Evolutionary conservation across 805 yeast species (phyloP).

Genomic region (Ogataea chonburiensis): DNA sequence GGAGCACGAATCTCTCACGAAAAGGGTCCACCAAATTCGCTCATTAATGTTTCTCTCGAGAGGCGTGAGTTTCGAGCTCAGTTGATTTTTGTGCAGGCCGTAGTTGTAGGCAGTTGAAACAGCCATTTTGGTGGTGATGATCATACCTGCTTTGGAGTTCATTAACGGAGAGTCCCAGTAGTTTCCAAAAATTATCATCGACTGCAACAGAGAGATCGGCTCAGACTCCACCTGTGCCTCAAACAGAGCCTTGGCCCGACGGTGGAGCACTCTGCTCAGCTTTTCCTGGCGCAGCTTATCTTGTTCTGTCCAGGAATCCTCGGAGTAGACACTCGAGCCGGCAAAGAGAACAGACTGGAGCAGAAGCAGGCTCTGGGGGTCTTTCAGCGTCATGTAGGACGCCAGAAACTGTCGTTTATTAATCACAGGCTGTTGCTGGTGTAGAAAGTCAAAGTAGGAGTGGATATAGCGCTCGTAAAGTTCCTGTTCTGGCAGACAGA

Average conservation of each 20-base stretch:
- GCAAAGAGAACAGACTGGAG: constrained; percentile 66
- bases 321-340: constrained; percentile 60
- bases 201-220: constrained; percentile 58
- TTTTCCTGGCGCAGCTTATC: constrained; percentile 39
- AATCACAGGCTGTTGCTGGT: constrained; percentile 68
- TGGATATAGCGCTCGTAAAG: constrained; percentile 60
- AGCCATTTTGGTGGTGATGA: constrained; percentile 59
- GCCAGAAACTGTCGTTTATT: constrained; percentile 61
- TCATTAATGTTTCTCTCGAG: constrained; percentile 48
- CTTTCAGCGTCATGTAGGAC: constrained; percentile 50
- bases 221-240: constrained; percentile 70
- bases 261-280: constrained; percentile 50
- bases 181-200: constrained; percentile 59
- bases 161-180: constrained; percentile 77
- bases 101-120: constrained; percentile 69
- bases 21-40: constrained; percentile 76
- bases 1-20: constrained; percentile 61
- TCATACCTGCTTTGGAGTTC: constrained; percentile 61
- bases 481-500: constrained; percentile 59
- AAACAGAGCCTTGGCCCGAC: constrained; percentile 71
- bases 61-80: constrained; percentile 11
- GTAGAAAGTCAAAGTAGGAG: constrained; percentile 60
- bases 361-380: constrained; percentile 61
- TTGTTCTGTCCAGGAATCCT: constrained; percentile 50
- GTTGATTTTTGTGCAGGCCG: constrained; percentile 68